Base-by-base conservation (phyloP, 768 basidiomycete species). In the Calocybe gangraenosa region DNA sequence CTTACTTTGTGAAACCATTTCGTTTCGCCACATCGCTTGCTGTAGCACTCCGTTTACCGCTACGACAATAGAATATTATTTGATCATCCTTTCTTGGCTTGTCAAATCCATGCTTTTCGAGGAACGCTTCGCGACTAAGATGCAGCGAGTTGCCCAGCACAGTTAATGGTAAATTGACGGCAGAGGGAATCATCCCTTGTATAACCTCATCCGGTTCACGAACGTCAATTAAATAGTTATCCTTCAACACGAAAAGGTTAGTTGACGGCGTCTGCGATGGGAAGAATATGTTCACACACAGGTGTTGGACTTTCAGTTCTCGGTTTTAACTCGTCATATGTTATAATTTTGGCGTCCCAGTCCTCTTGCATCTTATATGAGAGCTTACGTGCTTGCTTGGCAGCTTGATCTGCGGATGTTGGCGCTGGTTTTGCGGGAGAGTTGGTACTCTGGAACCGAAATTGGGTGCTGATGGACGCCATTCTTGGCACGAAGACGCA, bases 131-230 rank as follows among this genome's bases (percentile, higher is more conserved):
- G n/a, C 70, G 58, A 13, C 60, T 59, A 31, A 88, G 61, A 52
- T 79, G 72, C 20, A 97, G 63, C 13, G 88, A 79, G 31, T 73
- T 76, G 23, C 79, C 69, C 32, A 97, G 75, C n/a, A 75, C 75
- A 6, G 87, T 84, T 31, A 97, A 77, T 3, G 94, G 93, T 15
- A 97, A 65, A 63, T 92, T 90, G 58, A 96, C 90, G 14, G 92
- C 78, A 18, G 91, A 92, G 5, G 94, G 94, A 51, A 97, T 95
- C 61, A 86, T 85, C 10, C 94, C 94, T 60, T 92, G 88, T 11
- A 87, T 76, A 35, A 92, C 88, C 62, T 96, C 94, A 52, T 90
- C 81, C 1, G 85, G 88, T 62, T 96, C 94, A 17, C 95, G 83
- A n/a, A 97, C 94, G 56, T 95, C 92, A 54, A 91, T 82, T 36